phyloP scores from a whole-genome alignment of 1,284 basidiomycete species.

The Inonotus hispidus region DNA sequence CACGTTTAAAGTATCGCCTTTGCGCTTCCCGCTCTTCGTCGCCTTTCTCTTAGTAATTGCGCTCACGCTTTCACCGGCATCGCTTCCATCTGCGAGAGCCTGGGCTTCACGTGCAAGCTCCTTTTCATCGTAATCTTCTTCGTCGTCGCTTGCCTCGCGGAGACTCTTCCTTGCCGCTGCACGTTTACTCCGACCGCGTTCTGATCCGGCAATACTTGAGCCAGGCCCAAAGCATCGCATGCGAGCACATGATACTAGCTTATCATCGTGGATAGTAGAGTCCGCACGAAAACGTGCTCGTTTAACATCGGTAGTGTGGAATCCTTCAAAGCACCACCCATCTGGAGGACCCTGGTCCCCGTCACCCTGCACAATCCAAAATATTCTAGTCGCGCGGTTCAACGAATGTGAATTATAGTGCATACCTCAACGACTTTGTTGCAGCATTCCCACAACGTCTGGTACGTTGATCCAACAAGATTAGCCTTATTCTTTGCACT shows the following conservation, averaged over 20 bases:
- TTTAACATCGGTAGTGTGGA: slow-evolving; percentile 66
- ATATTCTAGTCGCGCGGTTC: not conserved
- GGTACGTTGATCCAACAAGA: slow-evolving; percentile 32
- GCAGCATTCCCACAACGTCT: slow-evolving; percentile 66
- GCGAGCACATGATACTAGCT: slow-evolving; percentile 52
- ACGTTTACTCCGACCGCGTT: slow-evolving; percentile 7
- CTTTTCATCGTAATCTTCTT: slow-evolving; percentile 15
- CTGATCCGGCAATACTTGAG: not conserved
- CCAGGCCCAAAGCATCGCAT: slow-evolving; percentile 15
- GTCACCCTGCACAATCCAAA: slow-evolving; percentile 37
- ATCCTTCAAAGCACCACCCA: slow-evolving; percentile 79
- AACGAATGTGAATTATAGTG: not conserved
- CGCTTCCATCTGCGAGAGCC: slow-evolving; percentile 6
- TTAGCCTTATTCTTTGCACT: slow-evolving; percentile 23
- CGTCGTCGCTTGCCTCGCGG: slow-evolving; percentile 13
- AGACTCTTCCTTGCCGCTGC: slow-evolving; percentile 16
- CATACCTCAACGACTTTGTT: slow-evolving; percentile 49
- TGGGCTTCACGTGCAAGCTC: slow-evolving; percentile 17
- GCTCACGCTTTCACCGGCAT: not conserved
- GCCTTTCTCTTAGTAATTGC: not conserved
- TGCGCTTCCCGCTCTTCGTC: slow-evolving; percentile 3
- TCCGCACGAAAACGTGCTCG: slow-evolving; percentile 74
- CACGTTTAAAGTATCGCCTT: slow-evolving; percentile 4
- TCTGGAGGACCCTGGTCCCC: slow-evolving; percentile 76
- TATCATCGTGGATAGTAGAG: slow-evolving; percentile 61